Conservation (phyloP, 495 filamentous ascomycete genomes). For the Rusavskia elegans region DNA sequence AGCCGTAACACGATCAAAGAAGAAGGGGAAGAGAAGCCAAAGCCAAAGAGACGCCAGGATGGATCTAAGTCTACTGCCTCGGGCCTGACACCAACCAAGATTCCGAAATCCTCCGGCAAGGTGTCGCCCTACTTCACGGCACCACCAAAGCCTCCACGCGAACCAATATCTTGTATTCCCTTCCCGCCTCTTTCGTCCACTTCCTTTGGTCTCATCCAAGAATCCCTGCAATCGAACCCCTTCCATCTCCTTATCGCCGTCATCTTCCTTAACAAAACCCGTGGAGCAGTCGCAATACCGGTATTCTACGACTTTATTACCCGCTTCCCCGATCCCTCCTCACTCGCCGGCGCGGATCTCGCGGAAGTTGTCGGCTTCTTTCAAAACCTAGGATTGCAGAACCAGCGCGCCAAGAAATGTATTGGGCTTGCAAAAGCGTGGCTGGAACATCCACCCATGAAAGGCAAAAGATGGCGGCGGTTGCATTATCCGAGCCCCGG, state of each 20-base stretch:
- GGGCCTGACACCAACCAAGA: neutral
- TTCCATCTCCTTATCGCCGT: slow-evolving; percentile 61
- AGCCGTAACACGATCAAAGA: neutral
- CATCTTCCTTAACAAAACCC: slow-evolving; percentile 71
- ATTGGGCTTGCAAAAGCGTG: slow-evolving; percentile 56
- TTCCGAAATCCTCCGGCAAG: slow-evolving; percentile 6
- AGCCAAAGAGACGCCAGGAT: neutral
- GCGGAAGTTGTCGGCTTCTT: slow-evolving; percentile 48
- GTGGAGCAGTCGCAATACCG: slow-evolving; percentile 59
- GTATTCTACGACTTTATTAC: slow-evolving; percentile 53
- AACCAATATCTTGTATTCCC: slow-evolving; percentile 38
- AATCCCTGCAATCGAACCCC: slow-evolving; percentile 53
- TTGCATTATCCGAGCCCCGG: slow-evolving; percentile 47
- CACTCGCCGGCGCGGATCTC: slow-evolving; percentile 41
- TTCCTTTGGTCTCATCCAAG: slow-evolving; percentile 69
- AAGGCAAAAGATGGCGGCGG: slow-evolving; percentile 43
- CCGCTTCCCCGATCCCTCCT: slow-evolving; percentile 48
- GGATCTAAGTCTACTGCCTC: neutral
- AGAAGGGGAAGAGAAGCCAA: neutral
- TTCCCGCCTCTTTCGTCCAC: slow-evolving; percentile 50
- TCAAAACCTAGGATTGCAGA: slow-evolving; percentile 58
- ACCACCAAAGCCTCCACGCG: slow-evolving; percentile 1
- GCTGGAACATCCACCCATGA: slow-evolving; percentile 45
- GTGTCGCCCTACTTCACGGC: slow-evolving; percentile 28
- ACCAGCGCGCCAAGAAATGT: slow-evolving; percentile 40